Evolutionary conservation across 2,329 filamentous ascomycete species (phyloP).

Genomic region (Exophiala sideris): DNA sequence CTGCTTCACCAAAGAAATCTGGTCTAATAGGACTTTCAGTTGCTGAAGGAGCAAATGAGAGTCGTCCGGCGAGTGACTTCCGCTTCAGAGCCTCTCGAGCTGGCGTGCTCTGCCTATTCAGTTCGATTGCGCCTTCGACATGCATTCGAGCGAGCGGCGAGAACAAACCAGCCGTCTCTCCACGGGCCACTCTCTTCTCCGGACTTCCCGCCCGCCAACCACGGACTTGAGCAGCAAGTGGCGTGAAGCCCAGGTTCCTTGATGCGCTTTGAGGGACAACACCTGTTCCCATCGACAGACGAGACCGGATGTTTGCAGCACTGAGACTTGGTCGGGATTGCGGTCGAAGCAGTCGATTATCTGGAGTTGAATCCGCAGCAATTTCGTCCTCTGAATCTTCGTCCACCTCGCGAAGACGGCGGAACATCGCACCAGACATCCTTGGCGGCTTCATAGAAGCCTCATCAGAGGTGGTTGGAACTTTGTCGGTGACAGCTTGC

Average conservation of each 20-base stretch:
- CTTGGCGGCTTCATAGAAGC: conserved; percentile 7
- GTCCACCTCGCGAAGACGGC: conserved; percentile 9
- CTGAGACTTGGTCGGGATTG: conserved; percentile 17
- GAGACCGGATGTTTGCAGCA: conserved; percentile 12
- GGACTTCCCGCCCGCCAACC: conserved; percentile 63
- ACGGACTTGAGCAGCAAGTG: conserved; percentile 59
- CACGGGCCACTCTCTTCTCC: conserved; percentile 30
- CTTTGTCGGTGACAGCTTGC: not conserved
- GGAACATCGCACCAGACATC: conserved; percentile 14
- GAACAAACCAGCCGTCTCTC: conserved; percentile 17
- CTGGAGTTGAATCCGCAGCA: conserved; percentile 26
- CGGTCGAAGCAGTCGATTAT: conserved; percentile 14
- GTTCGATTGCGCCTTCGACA: conserved; percentile 24
- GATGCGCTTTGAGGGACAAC: conserved; percentile 17
- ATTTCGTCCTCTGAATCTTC: conserved; percentile 32
- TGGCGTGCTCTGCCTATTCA: conserved; percentile 29
- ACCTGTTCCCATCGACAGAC: conserved; percentile 17
- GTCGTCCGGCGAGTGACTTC: conserved; percentile 23
- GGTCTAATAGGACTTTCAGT: conserved; percentile 42
- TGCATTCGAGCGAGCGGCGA: conserved; percentile 25
- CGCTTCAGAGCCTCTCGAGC: conserved; percentile 23
- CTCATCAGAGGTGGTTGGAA: not conserved
- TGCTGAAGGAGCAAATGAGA: conserved; percentile 27
- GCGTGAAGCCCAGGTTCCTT: conserved; percentile 56
- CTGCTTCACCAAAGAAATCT: conserved; percentile 62